Conservation (phyloP, 108 stramenopile species). For the Bacterosira constricta region DNA sequence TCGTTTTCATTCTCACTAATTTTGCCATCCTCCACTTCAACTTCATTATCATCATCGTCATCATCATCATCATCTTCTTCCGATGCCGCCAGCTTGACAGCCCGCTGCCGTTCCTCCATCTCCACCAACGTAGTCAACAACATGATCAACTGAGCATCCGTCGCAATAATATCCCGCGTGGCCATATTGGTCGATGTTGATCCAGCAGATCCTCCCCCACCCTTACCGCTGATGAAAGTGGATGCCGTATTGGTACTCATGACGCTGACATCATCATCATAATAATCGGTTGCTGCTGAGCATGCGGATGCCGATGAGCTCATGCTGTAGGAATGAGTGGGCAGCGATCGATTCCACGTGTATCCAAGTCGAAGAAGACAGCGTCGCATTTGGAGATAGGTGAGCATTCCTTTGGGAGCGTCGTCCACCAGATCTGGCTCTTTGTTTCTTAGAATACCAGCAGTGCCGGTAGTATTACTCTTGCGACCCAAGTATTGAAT, state of each 20-base stretch:
- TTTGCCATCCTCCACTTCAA: background rate
- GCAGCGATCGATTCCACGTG: slow-evolving; percentile 43
- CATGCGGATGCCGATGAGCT: background rate
- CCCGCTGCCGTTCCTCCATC: slow-evolving; percentile 32
- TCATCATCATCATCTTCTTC: background rate
- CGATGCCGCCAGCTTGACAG: background rate
- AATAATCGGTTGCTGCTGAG: background rate
- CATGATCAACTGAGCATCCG: slow-evolving; percentile 48
- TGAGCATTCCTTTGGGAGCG: slow-evolving; percentile 33
- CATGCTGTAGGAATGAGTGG: background rate
- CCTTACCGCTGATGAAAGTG: slow-evolving; percentile 25
- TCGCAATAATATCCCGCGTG: slow-evolving; percentile 40
- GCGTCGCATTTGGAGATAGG: slow-evolving; percentile 42
- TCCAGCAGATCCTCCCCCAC: background rate
- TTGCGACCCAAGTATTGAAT: slow-evolving; percentile 24
- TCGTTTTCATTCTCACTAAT: slow-evolving; percentile 2
- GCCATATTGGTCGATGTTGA: background rate
- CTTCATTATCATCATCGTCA: background rate
- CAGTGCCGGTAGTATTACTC: background rate
- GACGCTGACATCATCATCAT: slow-evolving; percentile 42
- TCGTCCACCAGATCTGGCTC: background rate
- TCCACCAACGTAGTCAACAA: slow-evolving; percentile 41
- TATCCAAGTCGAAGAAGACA: slow-evolving; percentile 43
- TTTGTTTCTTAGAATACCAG: background rate
- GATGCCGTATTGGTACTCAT: slow-evolving; percentile 24